Evolutionary conservation across 2,329 filamentous ascomycete species (phyloP), one percentile per base, ranked within the genome.

Genomic region (Fulvia fulva): DNA sequence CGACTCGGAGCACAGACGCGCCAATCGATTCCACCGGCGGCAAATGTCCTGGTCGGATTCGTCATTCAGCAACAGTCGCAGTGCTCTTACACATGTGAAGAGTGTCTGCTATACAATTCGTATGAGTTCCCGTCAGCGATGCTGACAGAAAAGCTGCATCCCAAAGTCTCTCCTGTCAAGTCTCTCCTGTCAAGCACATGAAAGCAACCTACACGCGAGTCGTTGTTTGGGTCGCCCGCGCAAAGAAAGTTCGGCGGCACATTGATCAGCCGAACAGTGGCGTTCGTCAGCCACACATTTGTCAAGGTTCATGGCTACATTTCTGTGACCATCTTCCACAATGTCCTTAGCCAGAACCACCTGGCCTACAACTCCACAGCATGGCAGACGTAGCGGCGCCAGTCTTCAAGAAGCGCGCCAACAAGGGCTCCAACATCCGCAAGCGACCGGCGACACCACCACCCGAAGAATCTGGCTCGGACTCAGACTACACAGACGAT

Each of bases 341-440:
- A 46, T 19, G 23, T 23, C 44, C 23, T 12, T 46, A 23, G 5
- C 2, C 44, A 21, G 21, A 12, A 14, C 43, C 5, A 25, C 21
- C 19, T n/a, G 7, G 14, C 8, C 14, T 19, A 8, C 16, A 14
- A 19, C 37, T 7, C 5, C 5, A n/a, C 55, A 65, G n/a, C 58
- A 72, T 72, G 70, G 65, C 72, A 51, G 71, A 74, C 62, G 60
- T 67, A 61, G 65, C 67, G 46, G 65, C 67, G 2, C 83, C 87
- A 14, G 74, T 89, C 53, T 97, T 97, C 83, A 97, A 96, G 75
- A 96, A 94, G 75, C 85, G 92, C 72, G 82, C 85, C 64, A 83
- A 83, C 69, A 95, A 91, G 72, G 83, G 82, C 62, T 92, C 86
- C 51, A 91, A 87, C 69, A 79, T 92, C 55, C 86, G 92, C 70